phyloP scores from a whole-genome alignment of 2,329 filamentous ascomycete genomes.

The Trichoderma sp. region DNA sequence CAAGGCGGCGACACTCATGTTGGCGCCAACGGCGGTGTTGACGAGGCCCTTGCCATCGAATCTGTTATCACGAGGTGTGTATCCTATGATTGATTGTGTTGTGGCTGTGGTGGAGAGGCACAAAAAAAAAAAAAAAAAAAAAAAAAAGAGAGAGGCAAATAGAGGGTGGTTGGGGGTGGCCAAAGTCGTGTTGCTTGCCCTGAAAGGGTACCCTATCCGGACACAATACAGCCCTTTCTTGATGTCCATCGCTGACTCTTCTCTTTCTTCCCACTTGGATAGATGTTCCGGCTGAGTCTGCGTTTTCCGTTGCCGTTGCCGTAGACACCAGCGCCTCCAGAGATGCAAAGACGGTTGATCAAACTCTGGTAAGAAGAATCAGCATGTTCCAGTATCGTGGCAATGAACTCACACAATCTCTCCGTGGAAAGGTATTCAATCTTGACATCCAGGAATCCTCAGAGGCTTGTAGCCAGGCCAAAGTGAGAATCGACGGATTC shows the following conservation, averaged over 20 bases:
- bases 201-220: conserved; percentile 6
- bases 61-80: conserved; percentile 2
- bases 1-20: conserved; percentile 10
- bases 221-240: background rate
- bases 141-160: background rate
- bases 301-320: conserved; percentile 8
- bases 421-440: background rate
- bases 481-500: conserved; percentile 16
- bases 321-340: background rate
- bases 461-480: conserved; percentile 11
- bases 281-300: background rate
- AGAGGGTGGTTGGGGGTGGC: background rate
- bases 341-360: background rate
- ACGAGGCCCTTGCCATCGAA: background rate
- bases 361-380: conserved; percentile 15
- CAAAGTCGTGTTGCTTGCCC: background rate
- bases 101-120: background rate
- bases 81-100: background rate
- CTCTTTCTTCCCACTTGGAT: background rate
- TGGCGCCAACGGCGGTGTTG: conserved; percentile 15
- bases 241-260: background rate
- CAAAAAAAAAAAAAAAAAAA: background rate
- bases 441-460: conserved; percentile 12
- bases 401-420: background rate
- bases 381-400: too few relatives aligned